These are phyloP conservation scores for Cytospora paraplurivora DNA, from an alignment of 2,329 filamentous ascomycete species.

Conservation along the genomic window DNA sequence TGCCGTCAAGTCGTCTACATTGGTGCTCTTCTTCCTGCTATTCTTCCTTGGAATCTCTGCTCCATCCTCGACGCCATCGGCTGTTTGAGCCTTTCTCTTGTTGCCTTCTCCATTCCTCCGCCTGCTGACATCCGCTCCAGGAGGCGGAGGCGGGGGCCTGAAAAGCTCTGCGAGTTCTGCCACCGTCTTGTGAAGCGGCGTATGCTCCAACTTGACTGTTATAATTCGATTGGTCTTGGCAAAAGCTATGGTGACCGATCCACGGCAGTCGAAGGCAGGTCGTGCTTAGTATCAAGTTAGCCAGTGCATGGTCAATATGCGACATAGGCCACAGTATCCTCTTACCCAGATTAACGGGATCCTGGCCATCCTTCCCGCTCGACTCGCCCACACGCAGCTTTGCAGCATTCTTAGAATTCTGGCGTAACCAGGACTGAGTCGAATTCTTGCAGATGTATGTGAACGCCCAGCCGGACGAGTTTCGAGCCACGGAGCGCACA, in stretches of 20 bases:
- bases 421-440: conserved; percentile 52
- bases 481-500: conserved; percentile 47
- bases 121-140: conserved; percentile 33
- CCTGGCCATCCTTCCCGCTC: conserved; percentile 48
- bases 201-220: conserved; percentile 58
- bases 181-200: conserved; percentile 58
- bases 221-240: conserved; percentile 50
- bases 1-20: conserved; percentile 21
- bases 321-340: not conserved
- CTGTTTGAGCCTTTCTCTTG: conserved; percentile 30
- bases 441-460: conserved; percentile 58
- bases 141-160: conserved; percentile 46
- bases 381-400: conserved; percentile 51
- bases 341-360: conserved; percentile 50
- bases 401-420: conserved; percentile 45
- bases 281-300: conserved; percentile 43
- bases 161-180: conserved; percentile 51
- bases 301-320: conserved; percentile 1
- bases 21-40: conserved; percentile 35
- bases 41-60: conserved; percentile 34
- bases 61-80: conserved; percentile 12
- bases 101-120: conserved; percentile 35
- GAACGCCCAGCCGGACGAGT: conserved; percentile 54
- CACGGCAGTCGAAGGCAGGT: conserved; percentile 62
- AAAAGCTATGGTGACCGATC: conserved; percentile 53